These are phyloP conservation scores for Pyrenula aspistea DNA, from an alignment of 495 filamentous ascomycete genomes.

Conservation along the genomic window DNA sequence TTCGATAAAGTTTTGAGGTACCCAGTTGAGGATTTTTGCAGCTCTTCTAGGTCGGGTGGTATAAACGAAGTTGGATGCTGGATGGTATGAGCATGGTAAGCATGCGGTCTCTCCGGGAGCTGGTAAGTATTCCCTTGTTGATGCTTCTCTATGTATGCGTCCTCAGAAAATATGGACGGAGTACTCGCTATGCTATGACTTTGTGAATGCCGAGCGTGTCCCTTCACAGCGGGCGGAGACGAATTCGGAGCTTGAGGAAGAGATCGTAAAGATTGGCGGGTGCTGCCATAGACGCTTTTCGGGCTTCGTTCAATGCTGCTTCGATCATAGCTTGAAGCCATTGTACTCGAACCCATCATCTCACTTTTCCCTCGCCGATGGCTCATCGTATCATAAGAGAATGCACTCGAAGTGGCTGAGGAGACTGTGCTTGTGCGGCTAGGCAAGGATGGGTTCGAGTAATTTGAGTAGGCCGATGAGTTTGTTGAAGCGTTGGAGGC, in stretches of 20 bases:
- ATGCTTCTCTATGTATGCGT: conserved; percentile 15
- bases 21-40: conserved; percentile 74
- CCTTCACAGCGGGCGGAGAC: conserved; percentile 24
- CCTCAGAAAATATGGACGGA: conserved; percentile 15
- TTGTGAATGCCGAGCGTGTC: conserved; percentile 11
- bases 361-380: conserved; percentile 76
- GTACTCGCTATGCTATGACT: conserved; percentile 18
- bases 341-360: conserved; percentile 21
- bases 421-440: conserved; percentile 67
- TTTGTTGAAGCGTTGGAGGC: conserved; percentile 66
- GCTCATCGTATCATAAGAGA: conserved; percentile 29
- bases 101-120: conserved; percentile 26
- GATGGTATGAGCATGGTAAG: conserved; percentile 25
- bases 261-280: conserved; percentile 67
- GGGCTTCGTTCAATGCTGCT: conserved; percentile 34
- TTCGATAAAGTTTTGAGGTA: conserved; percentile 83
- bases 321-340: conserved; percentile 27
- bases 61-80: conserved; percentile 29
- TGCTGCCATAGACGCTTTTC: conserved; percentile 50
- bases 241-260: conserved; percentile 56
- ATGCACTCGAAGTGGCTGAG: conserved; percentile 59
- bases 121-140: conserved; percentile 18
- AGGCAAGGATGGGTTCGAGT: conserved; percentile 50
- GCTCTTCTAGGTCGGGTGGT: conserved; percentile 59
- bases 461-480: conserved; percentile 65